Conservation (phyloP, 768 basidiomycete species). For the Lactarius quietus region DNA sequence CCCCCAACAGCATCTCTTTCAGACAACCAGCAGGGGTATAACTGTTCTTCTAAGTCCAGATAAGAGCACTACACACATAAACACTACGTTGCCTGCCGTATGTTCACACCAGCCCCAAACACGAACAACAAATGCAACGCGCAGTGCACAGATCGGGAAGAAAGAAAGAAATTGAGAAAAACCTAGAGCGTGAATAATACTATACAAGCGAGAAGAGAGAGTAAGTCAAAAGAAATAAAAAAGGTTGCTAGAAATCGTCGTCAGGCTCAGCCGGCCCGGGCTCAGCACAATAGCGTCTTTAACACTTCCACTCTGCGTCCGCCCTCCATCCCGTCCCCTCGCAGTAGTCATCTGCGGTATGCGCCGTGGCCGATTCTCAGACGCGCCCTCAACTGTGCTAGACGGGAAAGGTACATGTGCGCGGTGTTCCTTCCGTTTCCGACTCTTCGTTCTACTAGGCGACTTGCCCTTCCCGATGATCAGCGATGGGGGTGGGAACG, state of each 20-base stretch:
- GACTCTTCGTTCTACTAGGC: conserved; percentile 35
- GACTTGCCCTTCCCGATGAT: conserved; percentile 27
- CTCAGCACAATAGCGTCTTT: conserved; percentile 55
- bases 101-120: background rate
- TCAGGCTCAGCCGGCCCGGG: conserved; percentile 7
- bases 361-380: conserved; percentile 24
- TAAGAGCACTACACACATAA: conserved; percentile 10
- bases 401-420: conserved; percentile 27
- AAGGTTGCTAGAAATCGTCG: conserved; percentile 27
- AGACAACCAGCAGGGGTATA: conserved; percentile 5
- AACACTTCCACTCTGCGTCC: conserved; percentile 83
- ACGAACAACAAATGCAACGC: background rate
- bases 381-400: conserved; percentile 19
- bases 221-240: conserved; percentile 5
- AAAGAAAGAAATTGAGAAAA: background rate
- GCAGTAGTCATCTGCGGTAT: conserved; percentile 65
- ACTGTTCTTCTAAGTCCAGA: conserved; percentile 12
- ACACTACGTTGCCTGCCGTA: no score
- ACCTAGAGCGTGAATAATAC: no score
- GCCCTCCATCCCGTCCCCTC: conserved; percentile 72
- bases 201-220: conserved; percentile 8
- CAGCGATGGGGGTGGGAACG: conserved; percentile 6
- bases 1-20: background rate
- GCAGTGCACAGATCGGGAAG: background rate
- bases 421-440: conserved; percentile 39